Percentiles rank a stretch among this genome's conserved stretches.
Conservation (phyloP, 495 filamentous ascomycete genomes). For the Lophiotrema nucula region DNA sequence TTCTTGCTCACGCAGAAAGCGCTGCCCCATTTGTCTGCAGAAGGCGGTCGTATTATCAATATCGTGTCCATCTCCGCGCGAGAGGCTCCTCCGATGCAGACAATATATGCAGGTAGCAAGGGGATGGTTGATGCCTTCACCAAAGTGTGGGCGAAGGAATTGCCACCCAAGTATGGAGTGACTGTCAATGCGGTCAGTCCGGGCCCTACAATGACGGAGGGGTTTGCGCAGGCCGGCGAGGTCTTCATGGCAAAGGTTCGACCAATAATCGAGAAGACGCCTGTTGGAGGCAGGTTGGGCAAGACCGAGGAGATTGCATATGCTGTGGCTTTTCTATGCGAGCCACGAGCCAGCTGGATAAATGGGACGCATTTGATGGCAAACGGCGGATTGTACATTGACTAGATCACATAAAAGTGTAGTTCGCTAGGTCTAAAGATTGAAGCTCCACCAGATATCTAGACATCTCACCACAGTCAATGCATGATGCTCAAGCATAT, state of each 20-base stretch:
- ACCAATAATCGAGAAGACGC: conserved; percentile 45
- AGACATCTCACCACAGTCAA: too few species aligned
- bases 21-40: too few species aligned
- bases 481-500: too few species aligned
- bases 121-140: conserved; percentile 41
- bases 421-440: too few species aligned
- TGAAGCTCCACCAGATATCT: too few species aligned
- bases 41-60: too few species aligned
- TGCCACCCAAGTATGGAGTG: conserved; percentile 38
- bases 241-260: conserved; percentile 42
- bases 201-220: conserved; percentile 38
- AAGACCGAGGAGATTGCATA: conserved; percentile 45
- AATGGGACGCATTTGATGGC: conserved; percentile 42
- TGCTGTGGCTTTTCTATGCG: conserved; percentile 43
- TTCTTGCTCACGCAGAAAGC: too few species aligned
- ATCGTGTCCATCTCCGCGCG: conserved; percentile 30
- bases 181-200: conserved; percentile 38
- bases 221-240: conserved; percentile 40
- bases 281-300: conserved; percentile 41
- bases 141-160: conserved; percentile 40
- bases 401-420: too few species aligned
- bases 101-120: conserved; percentile 39
- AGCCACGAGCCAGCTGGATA: conserved; percentile 45
- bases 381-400: too few species aligned
- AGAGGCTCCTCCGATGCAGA: conserved; percentile 29